phyloP scores from a whole-genome alignment of 2,329 filamentous ascomycete genomes.

The Hypomyces rosellus region DNA sequence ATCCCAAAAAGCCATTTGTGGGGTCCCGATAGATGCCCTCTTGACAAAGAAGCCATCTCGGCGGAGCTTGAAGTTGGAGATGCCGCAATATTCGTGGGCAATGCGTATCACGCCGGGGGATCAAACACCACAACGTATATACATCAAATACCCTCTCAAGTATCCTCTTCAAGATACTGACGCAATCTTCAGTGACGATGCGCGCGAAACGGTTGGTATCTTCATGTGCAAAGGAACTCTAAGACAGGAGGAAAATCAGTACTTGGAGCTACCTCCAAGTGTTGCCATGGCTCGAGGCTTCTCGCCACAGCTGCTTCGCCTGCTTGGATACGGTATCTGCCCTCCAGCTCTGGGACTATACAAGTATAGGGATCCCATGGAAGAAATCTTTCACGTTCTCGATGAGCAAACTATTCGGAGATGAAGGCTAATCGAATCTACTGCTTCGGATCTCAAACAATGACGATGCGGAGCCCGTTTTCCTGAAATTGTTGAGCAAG shows the following conservation, averaged over 20 bases:
- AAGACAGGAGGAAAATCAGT: constrained; percentile 30
- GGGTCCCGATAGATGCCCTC: constrained; percentile 30
- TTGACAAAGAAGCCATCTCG: constrained; percentile 31
- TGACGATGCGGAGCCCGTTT: constrained; percentile 18
- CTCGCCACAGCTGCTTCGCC: constrained; percentile 25
- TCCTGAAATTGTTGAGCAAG: constrained; percentile 18
- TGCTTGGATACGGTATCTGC: constrained; percentile 28
- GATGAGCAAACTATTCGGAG: constrained; percentile 30
- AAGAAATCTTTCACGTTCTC: constrained; percentile 28
- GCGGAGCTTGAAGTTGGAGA: constrained; percentile 35
- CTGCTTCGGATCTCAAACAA: constrained; percentile 9
- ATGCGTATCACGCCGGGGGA: constrained; percentile 35
- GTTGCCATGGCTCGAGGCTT: constrained; percentile 23
- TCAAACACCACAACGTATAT: constrained; percentile 27
- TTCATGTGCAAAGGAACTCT: constrained; percentile 29
- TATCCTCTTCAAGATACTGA: neutral
- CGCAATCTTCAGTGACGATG: constrained; percentile 17
- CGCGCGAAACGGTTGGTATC: constrained; percentile 26
- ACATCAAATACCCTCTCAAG: neutral
- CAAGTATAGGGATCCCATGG: constrained; percentile 32
- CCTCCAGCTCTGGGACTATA: constrained; percentile 29
- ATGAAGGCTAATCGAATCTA: neutral
- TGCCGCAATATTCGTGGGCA: constrained; percentile 33
- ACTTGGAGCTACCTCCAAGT: constrained; percentile 23
- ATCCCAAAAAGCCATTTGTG: constrained; percentile 36